Conservation (phyloP, 352 stramenopile species). For the Aphanomyces stellatus region DNA sequence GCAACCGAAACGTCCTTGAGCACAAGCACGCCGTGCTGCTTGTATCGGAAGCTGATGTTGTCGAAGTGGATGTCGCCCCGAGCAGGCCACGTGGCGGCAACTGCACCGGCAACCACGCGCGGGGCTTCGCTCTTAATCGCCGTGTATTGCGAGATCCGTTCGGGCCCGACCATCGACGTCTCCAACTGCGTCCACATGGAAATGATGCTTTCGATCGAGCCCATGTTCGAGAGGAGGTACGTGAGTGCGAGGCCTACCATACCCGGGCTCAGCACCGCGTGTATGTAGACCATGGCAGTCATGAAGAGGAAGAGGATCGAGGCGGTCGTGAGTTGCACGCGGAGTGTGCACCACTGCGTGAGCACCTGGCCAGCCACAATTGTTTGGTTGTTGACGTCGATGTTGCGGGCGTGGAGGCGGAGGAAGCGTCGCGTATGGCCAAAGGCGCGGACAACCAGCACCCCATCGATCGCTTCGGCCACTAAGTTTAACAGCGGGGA, state of each 20-base stretch:
- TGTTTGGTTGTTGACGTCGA: neutral
- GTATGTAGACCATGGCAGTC: constrained; percentile 39
- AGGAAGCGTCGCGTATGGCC: constrained; percentile 36
- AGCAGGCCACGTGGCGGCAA: constrained; percentile 74
- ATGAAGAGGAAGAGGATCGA: constrained; percentile 28
- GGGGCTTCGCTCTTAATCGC: constrained; percentile 27
- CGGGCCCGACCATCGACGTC: constrained; percentile 35
- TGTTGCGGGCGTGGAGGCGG: constrained; percentile 28
- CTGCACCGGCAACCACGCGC: constrained; percentile 22
- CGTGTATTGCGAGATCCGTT: constrained; percentile 42
- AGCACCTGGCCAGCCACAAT: constrained; percentile 13
- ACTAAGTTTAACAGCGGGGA: constrained; percentile 78
- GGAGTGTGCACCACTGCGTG: constrained; percentile 22
- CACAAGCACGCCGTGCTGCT: constrained; percentile 39
- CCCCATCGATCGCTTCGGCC: constrained; percentile 39
- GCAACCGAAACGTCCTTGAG: constrained; percentile 36
- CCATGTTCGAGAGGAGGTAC: constrained; percentile 83
- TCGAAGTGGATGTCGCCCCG: constrained; percentile 83
- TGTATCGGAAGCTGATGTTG: constrained; percentile 86
- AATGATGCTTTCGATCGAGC: constrained; percentile 74
- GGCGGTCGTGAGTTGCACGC: constrained; percentile 34
- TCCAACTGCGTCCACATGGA: constrained; percentile 60
- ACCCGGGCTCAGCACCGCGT: constrained; percentile 43
- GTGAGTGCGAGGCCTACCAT: constrained; percentile 82
- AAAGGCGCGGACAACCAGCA: constrained; percentile 4